phyloP scores from a whole-genome alignment of 495 filamentous ascomycete genomes.

The Pyrenopolyporus hunteri region DNA sequence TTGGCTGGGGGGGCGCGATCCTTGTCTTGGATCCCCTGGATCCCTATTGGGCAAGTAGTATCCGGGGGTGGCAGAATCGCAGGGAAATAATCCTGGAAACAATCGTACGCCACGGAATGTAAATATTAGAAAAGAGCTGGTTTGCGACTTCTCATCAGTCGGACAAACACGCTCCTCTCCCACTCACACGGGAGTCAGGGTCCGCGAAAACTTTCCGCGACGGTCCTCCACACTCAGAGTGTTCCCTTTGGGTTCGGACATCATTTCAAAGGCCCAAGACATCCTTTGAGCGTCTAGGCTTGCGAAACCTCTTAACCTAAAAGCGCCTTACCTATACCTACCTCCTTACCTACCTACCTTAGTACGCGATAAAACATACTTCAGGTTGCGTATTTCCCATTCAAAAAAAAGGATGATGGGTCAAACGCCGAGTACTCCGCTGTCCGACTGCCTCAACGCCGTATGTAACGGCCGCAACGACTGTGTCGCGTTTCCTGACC shows the following conservation, averaged over 20 bases:
- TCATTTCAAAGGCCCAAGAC: not conserved
- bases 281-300: slow-evolving; percentile 4
- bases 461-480: slow-evolving; percentile 48
- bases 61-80: slow-evolving; percentile 7
- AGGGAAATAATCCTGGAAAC: slow-evolving; percentile 23
- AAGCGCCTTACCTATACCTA: too few species aligned
- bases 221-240: not conserved
- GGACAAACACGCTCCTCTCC: slow-evolving; percentile 3
- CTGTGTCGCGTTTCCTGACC: slow-evolving; percentile 51
- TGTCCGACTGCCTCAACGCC: slow-evolving; percentile 48
- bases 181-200: slow-evolving; percentile 20
- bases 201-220: slow-evolving; percentile 1
- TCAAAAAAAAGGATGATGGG: slow-evolving; percentile 42
- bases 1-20: slow-evolving; percentile 19
- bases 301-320: slow-evolving; percentile 3
- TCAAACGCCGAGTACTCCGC: slow-evolving; percentile 35
- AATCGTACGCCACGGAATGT: slow-evolving; percentile 10
- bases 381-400: not conserved
- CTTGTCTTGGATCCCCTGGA: slow-evolving; percentile 5
- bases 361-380: not conserved
- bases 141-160: slow-evolving; percentile 25
- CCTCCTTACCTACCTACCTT: slow-evolving; percentile 7
- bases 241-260: not conserved
- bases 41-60: slow-evolving; percentile 38
- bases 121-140: slow-evolving; percentile 20